phyloP scores from a whole-genome alignment of 1,284 basidiomycete genomes.

The Hymenochaete sp. region DNA sequence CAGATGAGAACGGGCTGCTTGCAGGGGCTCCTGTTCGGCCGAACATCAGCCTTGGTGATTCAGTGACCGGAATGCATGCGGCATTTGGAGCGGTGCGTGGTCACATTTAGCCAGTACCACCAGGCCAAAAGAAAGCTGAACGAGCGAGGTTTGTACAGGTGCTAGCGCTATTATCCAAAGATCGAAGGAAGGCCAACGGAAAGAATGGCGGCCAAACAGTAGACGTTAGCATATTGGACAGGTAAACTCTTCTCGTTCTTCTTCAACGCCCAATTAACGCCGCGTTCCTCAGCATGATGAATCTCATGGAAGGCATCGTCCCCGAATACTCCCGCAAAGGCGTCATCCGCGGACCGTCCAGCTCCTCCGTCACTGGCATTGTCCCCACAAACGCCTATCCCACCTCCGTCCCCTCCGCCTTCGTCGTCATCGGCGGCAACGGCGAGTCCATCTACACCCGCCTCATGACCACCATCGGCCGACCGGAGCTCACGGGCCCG shows the following conservation, averaged over 20 bases:
- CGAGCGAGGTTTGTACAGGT: too few relatives aligned
- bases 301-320: constrained; percentile 66
- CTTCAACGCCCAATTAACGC: neutral
- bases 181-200: constrained; percentile 31
- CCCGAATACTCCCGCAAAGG: constrained; percentile 68
- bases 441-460: constrained; percentile 59
- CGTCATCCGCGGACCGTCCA: constrained; percentile 59
- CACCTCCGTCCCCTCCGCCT: constrained; percentile 36
- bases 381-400: constrained; percentile 68
- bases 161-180: constrained; percentile 58
- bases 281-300: constrained; percentile 48
- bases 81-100: constrained; percentile 57
- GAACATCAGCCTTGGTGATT: constrained; percentile 64
- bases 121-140: too few relatives aligned
- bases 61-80: constrained; percentile 60
- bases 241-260: constrained; percentile 28
- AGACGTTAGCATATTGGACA: constrained; percentile 69
- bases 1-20: constrained; percentile 44
- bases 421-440: constrained; percentile 63
- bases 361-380: constrained; percentile 63
- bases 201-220: constrained; percentile 44
- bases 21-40: constrained; percentile 57
- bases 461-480: constrained; percentile 51
- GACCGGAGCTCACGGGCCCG: constrained; percentile 49
- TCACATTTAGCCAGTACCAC: neutral